Base-by-base conservation (phyloP, 495 filamentous ascomycete species). In the Penicillium bialowiezense region DNA sequence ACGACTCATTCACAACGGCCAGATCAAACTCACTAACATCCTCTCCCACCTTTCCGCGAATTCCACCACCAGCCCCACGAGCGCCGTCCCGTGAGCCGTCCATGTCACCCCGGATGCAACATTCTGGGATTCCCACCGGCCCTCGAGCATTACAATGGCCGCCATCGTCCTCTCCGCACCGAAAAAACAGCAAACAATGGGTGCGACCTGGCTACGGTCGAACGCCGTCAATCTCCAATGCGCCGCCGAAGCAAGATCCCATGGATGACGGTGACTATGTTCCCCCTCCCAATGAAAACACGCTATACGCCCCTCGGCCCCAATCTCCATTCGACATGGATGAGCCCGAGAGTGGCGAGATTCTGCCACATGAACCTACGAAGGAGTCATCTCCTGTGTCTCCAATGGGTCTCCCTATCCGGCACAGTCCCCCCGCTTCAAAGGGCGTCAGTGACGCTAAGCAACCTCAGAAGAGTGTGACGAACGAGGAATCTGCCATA, bases 101-200 rank as follows among this genome's bases (percentile, higher is more conserved):
- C 32, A 70, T 76, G 3, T 72, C 72, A 3, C 71, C 79, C 10
- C 65, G 71, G 5, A 78, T 82, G 61, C 71, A 72, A 40, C 70
- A 74, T 41, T 76, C 79, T 10, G 71, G 67, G 24, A 80, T 84
- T 20, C 82, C 82, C 10, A 76, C 77, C 0, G 82, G 80, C 3
- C 81, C 82, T 21, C 77, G 82, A 21, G 78, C 79, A 8, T 71
- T 78, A 15, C 65, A 68, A 40, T 59, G 69, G 21, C 67, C 58
- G 20, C 56, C 47, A 45, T 50, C 55, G 28, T 59, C 62, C 17
- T 60, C 62, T 3, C 63, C 70, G 8, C 68, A 70, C 29, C 66
- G 55, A 31, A 79, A 67, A 48, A 59, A 44, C 54, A 83, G 76
- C 50, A 84, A 83, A 44, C 80, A 79, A 58, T 86, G 83, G 83